Conservation (phyloP, 1,284 basidiomycete genomes). For the Polyporus tsugae region DNA sequence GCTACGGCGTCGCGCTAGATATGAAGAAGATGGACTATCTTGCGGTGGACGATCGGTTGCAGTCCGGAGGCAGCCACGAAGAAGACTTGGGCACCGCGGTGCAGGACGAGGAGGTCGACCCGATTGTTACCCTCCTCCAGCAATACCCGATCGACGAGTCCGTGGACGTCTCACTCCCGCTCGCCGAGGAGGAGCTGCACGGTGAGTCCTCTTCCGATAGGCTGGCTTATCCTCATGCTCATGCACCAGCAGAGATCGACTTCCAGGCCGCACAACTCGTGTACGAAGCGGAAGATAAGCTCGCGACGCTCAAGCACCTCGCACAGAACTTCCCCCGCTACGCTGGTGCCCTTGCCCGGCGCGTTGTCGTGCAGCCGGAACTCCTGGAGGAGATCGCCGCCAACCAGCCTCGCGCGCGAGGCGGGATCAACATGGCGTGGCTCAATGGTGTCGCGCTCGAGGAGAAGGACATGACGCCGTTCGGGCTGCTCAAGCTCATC, state of each 20-base stretch:
- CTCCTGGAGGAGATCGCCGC: conserved; percentile 65
- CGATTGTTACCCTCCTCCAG: conserved; percentile 59
- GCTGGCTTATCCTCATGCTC: not conserved
- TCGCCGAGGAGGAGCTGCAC: conserved; percentile 70
- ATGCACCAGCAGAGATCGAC: conserved; percentile 64
- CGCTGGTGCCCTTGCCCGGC: conserved; percentile 73
- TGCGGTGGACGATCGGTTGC: conserved; percentile 85
- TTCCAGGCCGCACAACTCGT: conserved; percentile 80
- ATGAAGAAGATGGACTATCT: conserved; percentile 98
- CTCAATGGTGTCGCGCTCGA: conserved; percentile 78
- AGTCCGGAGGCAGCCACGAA: conserved; percentile 22
- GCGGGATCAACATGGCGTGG: conserved; percentile 72
- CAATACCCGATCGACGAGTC: conserved; percentile 61
- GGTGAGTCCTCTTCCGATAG: conserved; percentile 45
- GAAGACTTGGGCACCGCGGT: not conserved
- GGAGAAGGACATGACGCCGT: conserved; percentile 74
- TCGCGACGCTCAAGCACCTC: conserved; percentile 73
- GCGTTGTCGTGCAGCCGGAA: conserved; percentile 60
- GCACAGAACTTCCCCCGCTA: conserved; percentile 92
- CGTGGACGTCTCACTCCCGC: conserved; percentile 60
- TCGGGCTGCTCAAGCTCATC: conserved; percentile 74
- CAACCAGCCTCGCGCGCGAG: conserved; percentile 62
- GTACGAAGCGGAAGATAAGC: conserved; percentile 53
- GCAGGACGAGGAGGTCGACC: conserved; percentile 48
- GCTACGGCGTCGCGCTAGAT: conserved; percentile 92